These are phyloP conservation scores for Nepenthes gracilis DNA, from an alignment of 148 eudicot species.

Conservation along the genomic window DNA sequence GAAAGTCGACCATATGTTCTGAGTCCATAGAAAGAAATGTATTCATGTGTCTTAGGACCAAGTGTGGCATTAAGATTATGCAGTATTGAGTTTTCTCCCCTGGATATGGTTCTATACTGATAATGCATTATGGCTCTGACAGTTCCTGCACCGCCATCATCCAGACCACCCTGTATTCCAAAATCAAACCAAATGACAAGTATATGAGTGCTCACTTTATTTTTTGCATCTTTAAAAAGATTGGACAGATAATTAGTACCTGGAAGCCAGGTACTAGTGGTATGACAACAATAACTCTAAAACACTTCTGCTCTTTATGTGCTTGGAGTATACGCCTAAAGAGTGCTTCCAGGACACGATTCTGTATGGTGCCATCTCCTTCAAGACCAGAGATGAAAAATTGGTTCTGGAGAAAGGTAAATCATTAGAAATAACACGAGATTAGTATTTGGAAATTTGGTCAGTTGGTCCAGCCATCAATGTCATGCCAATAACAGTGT, in stretches of 20 bases:
- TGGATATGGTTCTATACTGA: conserved; percentile 93
- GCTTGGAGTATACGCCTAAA: conserved; percentile 73
- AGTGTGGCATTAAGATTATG: conserved; percentile 53
- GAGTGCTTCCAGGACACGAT: conserved; percentile 79
- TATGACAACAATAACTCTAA: conserved; percentile 80
- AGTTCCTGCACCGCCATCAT: conserved; percentile 97
- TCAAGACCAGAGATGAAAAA: conserved; percentile 96
- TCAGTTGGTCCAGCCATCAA: not conserved
- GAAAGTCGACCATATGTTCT: conserved; percentile 80
- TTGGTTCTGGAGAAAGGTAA: conserved; percentile 60
- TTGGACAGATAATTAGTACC: conserved; percentile 26
- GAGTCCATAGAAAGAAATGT: conserved; percentile 91
- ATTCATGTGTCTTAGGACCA: conserved; percentile 68
- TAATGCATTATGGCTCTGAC: conserved; percentile 98
- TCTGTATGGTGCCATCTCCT: conserved; percentile 63
- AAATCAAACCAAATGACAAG: conserved; percentile 10
- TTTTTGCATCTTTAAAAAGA: conserved; percentile 2
- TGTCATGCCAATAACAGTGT: not conserved
- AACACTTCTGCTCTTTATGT: conserved; percentile 59
- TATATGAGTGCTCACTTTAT: not conserved
- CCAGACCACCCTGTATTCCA: conserved; percentile 77
- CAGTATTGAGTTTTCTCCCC: conserved; percentile 79
- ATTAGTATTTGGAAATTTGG: not conserved
- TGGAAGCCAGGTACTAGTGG: conserved; percentile 97
- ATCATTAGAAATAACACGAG: not conserved